phyloP scores from a whole-genome alignment of 371 early-diverging fungal species.

The Lichtheimia ornata region DNA sequence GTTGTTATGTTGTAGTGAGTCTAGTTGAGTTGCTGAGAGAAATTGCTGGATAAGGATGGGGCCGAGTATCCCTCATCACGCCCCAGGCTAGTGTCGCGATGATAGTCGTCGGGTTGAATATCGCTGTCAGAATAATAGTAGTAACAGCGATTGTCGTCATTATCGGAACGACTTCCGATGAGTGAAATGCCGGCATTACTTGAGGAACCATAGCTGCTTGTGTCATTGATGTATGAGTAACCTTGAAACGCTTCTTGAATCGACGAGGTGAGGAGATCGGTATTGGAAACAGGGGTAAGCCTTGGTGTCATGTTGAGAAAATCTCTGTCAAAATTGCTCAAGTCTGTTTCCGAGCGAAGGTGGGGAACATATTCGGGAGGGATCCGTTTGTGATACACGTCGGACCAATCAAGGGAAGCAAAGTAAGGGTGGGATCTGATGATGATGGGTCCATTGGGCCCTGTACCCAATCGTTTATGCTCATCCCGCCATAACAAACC shows the following conservation, averaged over 20 bases:
- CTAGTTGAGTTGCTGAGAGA: neutral
- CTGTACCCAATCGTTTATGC: slow-evolving; percentile 59
- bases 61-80: slow-evolving; percentile 6
- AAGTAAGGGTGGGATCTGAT: slow-evolving; percentile 75
- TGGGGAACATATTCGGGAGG: slow-evolving; percentile 61
- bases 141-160: neutral
- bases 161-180: slow-evolving; percentile 8
- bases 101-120: slow-evolving; percentile 19
- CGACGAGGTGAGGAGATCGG: slow-evolving; percentile 44
- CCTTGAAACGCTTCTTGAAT: slow-evolving; percentile 58
- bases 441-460: slow-evolving; percentile 60
- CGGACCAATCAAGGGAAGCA: slow-evolving; percentile 69
- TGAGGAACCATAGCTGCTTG: slow-evolving; percentile 1
- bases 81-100: neutral
- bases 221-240: slow-evolving; percentile 51
- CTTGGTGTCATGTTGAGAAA: slow-evolving; percentile 47
- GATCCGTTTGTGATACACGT: slow-evolving; percentile 66
- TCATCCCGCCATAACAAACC: slow-evolving; percentile 74
- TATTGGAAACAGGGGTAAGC: slow-evolving; percentile 37
- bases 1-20: no score
- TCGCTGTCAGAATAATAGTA: slow-evolving; percentile 26
- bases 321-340: slow-evolving; percentile 62
- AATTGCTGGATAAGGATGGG: neutral
- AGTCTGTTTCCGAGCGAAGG: slow-evolving; percentile 48
- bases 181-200: neutral